Conservation (phyloP, 164 flowering plant species). For the Litsea cubeba region DNA sequence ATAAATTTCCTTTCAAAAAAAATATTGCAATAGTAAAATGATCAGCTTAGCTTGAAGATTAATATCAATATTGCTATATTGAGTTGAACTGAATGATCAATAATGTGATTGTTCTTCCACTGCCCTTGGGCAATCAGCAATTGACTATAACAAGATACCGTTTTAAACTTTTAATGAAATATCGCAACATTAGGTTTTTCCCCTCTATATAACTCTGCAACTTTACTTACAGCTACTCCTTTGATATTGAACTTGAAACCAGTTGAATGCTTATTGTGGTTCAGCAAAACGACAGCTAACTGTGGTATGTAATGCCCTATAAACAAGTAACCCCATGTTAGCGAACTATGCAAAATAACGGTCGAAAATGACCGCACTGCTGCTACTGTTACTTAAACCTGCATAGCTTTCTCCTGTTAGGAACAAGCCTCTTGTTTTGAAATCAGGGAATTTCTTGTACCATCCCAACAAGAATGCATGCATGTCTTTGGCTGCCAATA, state of each 20-base stretch:
- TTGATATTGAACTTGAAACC: slow-evolving; percentile 79
- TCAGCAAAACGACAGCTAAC: slow-evolving; percentile 61
- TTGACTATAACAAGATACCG: no score
- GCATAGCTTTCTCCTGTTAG: slow-evolving; percentile 99
- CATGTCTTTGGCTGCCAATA: slow-evolving; percentile 76
- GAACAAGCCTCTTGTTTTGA: slow-evolving; percentile 55
- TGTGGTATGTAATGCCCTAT: slow-evolving; percentile 95
- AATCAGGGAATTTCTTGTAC: slow-evolving; percentile 73
- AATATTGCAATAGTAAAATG: neutral
- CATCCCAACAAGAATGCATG: slow-evolving; percentile 57
- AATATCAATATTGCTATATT: neutral
- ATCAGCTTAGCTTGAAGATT: neutral
- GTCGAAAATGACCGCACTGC: neutral
- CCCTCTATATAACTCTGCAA: no score
- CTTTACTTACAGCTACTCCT: slow-evolving; percentile 78
- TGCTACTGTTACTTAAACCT: slow-evolving; percentile 34
- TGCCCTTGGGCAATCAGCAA: no score
- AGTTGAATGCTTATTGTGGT: slow-evolving; percentile 58
- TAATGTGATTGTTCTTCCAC: no score
- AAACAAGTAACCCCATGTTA: neutral
- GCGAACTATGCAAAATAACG: neutral
- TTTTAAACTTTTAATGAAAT: no score
- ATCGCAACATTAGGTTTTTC: no score
- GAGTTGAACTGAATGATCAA: no score
- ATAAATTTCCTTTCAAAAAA: no score